Evolutionary conservation across 2,329 filamentous ascomycete genomes (phyloP).

Genomic region (Monilinia aucupariae): DNA sequence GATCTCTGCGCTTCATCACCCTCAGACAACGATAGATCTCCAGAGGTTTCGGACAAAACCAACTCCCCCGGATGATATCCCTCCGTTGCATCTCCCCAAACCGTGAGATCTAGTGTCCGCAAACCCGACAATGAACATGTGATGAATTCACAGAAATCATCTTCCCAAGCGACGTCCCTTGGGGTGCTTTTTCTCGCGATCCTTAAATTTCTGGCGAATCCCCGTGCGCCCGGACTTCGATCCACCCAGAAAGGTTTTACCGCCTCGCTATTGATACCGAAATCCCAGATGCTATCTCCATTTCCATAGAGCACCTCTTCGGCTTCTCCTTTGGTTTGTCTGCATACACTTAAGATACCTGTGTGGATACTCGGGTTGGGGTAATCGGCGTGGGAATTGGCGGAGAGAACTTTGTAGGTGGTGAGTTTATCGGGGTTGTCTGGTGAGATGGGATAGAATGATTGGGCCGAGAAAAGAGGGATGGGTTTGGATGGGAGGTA

Average conservation of each 20-base stretch:
- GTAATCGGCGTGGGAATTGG: constrained; percentile 23
- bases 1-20: neutral
- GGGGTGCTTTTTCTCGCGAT: constrained; percentile 25
- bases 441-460: constrained; percentile 27
- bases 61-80: neutral
- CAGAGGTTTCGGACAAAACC: neutral
- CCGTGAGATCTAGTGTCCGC: constrained; percentile 26
- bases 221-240: constrained; percentile 21
- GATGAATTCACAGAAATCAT: constrained; percentile 19
- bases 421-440: constrained; percentile 18
- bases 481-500: constrained; percentile 25
- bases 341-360: constrained; percentile 21
- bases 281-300: constrained; percentile 24
- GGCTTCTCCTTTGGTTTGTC: constrained; percentile 25
- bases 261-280: constrained; percentile 27
- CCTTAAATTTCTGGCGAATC: constrained; percentile 21
- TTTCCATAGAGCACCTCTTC: constrained; percentile 27
- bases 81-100: constrained; percentile 22
- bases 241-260: constrained; percentile 26
- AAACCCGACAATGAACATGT: neutral
- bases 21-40: neutral
- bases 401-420: constrained; percentile 29
- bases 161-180: constrained; percentile 22
- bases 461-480: constrained; percentile 18
- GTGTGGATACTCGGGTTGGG: constrained; percentile 21